Conservation (phyloP, 768 basidiomycete species). For the Asterophora lycoperdoides region DNA sequence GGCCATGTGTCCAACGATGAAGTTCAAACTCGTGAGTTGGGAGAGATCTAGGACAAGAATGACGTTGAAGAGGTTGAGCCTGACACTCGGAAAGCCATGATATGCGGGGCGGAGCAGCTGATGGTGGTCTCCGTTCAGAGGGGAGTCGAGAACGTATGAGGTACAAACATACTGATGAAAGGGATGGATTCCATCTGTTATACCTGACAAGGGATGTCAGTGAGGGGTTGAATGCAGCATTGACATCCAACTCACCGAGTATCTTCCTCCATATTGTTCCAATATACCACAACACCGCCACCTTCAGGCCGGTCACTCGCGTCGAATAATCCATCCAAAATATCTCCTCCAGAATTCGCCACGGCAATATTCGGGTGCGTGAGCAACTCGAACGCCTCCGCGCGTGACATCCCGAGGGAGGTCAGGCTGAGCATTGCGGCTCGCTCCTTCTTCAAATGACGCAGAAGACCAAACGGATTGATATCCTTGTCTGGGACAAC, state of each 20-base stretch:
- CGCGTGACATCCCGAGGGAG: slow-evolving; percentile 55
- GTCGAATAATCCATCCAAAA: slow-evolving; percentile 78
- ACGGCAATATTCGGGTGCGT: slow-evolving; percentile 56
- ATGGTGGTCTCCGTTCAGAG: slow-evolving; percentile 1
- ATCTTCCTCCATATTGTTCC: slow-evolving; percentile 91
- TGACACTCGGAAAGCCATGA: slow-evolving; percentile 74
- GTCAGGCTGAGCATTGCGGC: slow-evolving; percentile 53
- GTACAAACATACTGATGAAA: slow-evolving; percentile 40
- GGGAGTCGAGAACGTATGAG: not conserved
- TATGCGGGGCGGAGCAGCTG: slow-evolving; percentile 76
- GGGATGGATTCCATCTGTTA: slow-evolving; percentile 44
- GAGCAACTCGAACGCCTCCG: slow-evolving; percentile 69
- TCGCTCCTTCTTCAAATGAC: slow-evolving; percentile 72
- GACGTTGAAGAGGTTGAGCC: slow-evolving; percentile 79
- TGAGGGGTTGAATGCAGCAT: not conserved
- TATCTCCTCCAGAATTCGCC: slow-evolving; percentile 44
- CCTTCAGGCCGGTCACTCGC: slow-evolving; percentile 84
- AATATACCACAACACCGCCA: slow-evolving; percentile 71
- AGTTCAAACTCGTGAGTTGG: slow-evolving; percentile 49
- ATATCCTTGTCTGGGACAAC: slow-evolving; percentile 57
- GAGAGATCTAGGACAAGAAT: slow-evolving; percentile 82
- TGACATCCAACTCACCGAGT: slow-evolving; percentile 41
- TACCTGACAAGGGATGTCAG: slow-evolving; percentile 35
- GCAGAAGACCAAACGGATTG: slow-evolving; percentile 67
- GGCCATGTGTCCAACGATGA: slow-evolving; percentile 60